Evolutionary conservation across 140 eudicot species (phyloP), one percentile per base, ranked within the genome.

Genomic region (Senecio squalidus): DNA sequence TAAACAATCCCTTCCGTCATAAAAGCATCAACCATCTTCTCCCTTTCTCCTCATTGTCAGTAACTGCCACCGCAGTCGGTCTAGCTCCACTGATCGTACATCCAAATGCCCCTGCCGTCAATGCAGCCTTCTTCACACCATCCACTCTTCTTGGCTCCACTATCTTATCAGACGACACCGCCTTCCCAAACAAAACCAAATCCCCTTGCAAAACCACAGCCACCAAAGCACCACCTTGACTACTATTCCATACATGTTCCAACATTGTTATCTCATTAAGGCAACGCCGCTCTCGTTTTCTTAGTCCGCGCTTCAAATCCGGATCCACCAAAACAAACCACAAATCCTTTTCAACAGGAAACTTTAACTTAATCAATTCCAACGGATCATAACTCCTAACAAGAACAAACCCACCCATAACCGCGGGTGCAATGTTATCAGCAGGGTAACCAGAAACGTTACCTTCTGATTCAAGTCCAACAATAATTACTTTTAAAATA

Each of bases 111-210:
- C 68, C 74, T 0, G 74, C 68, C 23, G 36, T 49, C 38, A 69
- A 10, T 3, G 74, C 74, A 9, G 62, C 68, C 46, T n/a, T 48
- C 54, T 69, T 69, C 55, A 69, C 95, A 3, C 58, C 86, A 26
- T 69, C 95, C 89, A 89, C 86, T 72, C 95, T 43, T 26, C 53
- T 82, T 11, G 95, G 95, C 84, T 89, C 93, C 62, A 89, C 88
- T 2, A 89, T 68, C 80, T 70, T 79, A 66, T 89, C 97, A 1
- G 80, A 66, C 0, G 95, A 82, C 68, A 89, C 48, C 0, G 89
- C 95, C 63, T 44, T 77, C 23, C 97, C 97, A 10, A 89, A 44
- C 23, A 76, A 84, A 16, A 23, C 53, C 52, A 70, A 40, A 68
- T 88, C 92, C 20, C 95, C 97, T 31, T 74, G 81, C 69, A 84